Percentiles rank a stretch among this genome's conserved stretches.
phyloP scores from a whole-genome alignment of 352 stramenopile species.

The Globisporangium orthogonon region DNA sequence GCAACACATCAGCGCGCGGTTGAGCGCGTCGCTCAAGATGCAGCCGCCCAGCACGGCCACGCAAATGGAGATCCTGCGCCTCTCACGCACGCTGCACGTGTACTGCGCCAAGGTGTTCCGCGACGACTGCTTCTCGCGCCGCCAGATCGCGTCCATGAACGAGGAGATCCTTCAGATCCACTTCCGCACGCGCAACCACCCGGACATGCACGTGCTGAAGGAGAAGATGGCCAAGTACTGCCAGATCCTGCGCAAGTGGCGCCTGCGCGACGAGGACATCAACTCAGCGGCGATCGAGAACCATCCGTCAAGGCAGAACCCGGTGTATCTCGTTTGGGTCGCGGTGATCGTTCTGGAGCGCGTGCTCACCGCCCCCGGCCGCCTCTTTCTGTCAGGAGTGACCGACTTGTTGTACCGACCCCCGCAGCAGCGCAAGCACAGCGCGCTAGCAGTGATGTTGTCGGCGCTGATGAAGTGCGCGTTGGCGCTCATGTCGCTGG shows the following conservation, averaged over 20 bases:
- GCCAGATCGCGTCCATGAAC: slow-evolving; percentile 75
- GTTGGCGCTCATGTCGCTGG: slow-evolving; percentile 14
- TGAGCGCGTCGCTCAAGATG: slow-evolving; percentile 58
- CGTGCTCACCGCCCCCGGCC: slow-evolving; percentile 28
- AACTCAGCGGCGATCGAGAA: slow-evolving; percentile 46
- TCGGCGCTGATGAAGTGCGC: slow-evolving; percentile 8
- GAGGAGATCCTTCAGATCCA: slow-evolving; percentile 77
- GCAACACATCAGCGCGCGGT: slow-evolving; percentile 48
- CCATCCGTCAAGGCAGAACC: slow-evolving; percentile 26
- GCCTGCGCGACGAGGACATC: slow-evolving; percentile 62
- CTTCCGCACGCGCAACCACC: slow-evolving; percentile 64
- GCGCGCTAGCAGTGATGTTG: slow-evolving; percentile 10
- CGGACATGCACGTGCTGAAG: slow-evolving; percentile 64
- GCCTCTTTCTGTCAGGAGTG: slow-evolving; percentile 37
- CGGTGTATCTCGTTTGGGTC: slow-evolving; percentile 40
- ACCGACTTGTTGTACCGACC: slow-evolving; percentile 53
- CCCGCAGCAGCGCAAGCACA: slow-evolving; percentile 18
- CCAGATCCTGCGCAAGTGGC: slow-evolving; percentile 49
- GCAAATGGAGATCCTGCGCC: slow-evolving; percentile 59
- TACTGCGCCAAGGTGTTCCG: slow-evolving; percentile 59
- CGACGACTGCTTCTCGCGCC: slow-evolving; percentile 64
- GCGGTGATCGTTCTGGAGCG: slow-evolving; percentile 34
- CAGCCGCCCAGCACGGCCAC: slow-evolving; percentile 37
- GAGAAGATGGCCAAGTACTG: slow-evolving; percentile 58
- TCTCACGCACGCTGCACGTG: slow-evolving; percentile 65